Evolutionary conservation across 2,329 filamentous ascomycete species (phyloP).

Genomic region (Ophiostoma quercus): DNA sequence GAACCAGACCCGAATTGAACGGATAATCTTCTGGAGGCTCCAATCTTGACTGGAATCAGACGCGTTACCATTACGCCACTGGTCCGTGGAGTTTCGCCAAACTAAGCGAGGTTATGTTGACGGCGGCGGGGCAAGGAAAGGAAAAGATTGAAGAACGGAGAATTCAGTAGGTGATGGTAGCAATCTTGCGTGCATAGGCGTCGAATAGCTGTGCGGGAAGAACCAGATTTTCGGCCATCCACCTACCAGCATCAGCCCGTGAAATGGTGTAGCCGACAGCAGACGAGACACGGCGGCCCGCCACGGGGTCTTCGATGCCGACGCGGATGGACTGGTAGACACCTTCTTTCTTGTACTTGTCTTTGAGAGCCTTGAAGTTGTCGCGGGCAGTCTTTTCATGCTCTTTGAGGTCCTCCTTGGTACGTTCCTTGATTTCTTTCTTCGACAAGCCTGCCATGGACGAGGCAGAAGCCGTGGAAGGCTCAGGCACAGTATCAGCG

Average conservation of each 20-base stretch:
- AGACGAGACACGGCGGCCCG: conserved; percentile 33
- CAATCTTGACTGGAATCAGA: conserved; percentile 24
- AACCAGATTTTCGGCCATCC: conserved; percentile 33
- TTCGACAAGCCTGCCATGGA: background rate
- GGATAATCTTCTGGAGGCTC: conserved; percentile 24
- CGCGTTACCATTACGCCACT: conserved; percentile 26
- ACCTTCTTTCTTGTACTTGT: conserved; percentile 12
- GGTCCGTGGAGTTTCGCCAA: background rate
- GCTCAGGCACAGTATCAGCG: background rate
- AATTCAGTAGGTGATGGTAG: background rate
- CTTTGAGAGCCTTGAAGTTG: conserved; percentile 32
- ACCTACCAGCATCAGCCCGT: conserved; percentile 40
- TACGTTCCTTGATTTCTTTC: background rate
- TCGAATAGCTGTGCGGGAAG: background rate
- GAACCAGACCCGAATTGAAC: conserved; percentile 25
- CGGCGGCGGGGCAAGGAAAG: background rate
- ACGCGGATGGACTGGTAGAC: conserved; percentile 19
- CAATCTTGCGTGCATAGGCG: background rate
- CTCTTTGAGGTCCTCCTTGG: background rate
- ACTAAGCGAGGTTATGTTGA: background rate
- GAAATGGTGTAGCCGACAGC: conserved; percentile 41
- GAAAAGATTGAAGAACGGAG: background rate
- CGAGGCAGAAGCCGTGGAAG: background rate
- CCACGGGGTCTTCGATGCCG: conserved; percentile 33
- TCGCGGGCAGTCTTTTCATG: conserved; percentile 22